Percentiles rank a stretch among this genome's conserved stretches.
phyloP scores from a whole-genome alignment of 306 rosid genomes.

The Styphnolobium japonicum region DNA sequence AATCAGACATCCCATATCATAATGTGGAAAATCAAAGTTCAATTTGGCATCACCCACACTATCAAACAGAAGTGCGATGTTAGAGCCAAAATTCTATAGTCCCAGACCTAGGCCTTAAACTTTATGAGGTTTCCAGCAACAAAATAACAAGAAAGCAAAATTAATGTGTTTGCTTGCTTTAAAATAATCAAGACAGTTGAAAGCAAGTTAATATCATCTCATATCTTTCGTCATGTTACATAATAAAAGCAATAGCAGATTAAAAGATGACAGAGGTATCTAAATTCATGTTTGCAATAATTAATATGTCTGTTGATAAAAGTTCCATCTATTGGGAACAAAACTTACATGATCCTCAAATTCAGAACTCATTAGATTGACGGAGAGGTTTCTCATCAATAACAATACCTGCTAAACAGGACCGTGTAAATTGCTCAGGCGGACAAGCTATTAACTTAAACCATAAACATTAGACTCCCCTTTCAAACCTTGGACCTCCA shows the following conservation, averaged over 20 bases:
- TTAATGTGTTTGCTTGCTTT: not conserved
- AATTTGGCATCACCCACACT: not conserved
- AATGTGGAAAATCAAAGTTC: not conserved
- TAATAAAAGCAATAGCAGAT: not conserved
- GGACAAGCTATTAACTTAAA: not conserved
- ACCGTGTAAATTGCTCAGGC: constrained; percentile 7
- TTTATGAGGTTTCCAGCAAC: not conserved
- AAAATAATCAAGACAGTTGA: not conserved
- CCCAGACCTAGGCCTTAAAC: not conserved
- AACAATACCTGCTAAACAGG: constrained; percentile 55
- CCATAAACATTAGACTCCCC: not conserved
- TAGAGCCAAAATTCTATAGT: not conserved
- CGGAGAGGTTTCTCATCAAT: constrained; percentile 79
- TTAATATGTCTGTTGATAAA: not conserved
- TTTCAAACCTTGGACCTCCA: not conserved
- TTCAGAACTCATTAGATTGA: constrained; percentile 75
- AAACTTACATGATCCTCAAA: constrained; percentile 77
- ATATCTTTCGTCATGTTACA: not conserved
- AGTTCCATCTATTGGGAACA: not conserved
- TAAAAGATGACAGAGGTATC: constrained; percentile 11
- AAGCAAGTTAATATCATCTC: not conserved
- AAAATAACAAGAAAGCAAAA: not conserved
- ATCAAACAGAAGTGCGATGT: not conserved
- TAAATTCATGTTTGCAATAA: not conserved
- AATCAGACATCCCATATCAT: not conserved